Evolutionary conservation across 2,329 filamentous ascomycete genomes (phyloP).

Genomic region (Fusarium fracticaudum): DNA sequence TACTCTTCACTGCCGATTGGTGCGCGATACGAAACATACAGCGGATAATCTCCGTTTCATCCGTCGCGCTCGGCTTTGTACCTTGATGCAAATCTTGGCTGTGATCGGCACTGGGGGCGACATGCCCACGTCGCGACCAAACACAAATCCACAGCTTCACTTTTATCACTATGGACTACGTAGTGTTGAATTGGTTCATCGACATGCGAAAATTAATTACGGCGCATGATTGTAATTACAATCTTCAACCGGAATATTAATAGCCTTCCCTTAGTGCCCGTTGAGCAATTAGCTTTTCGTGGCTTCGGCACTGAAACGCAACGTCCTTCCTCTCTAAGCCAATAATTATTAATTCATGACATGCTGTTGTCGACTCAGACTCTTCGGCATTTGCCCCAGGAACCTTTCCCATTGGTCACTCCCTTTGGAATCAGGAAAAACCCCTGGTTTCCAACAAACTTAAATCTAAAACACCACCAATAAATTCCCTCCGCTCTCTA

Average conservation of each 20-base stretch:
- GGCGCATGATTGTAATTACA: neutral
- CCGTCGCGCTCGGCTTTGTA: neutral
- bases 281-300: neutral
- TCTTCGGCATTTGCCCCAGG: neutral
- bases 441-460: constrained; percentile 11
- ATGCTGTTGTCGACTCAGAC: neutral
- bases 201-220: neutral
- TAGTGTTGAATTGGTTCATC: accelerated
- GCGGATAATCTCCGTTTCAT: neutral
- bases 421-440: neutral
- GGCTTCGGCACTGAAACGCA: neutral
- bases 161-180: too few species aligned
- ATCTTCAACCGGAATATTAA: neutral
- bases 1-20: neutral
- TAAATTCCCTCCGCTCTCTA: neutral
- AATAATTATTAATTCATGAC: neutral
- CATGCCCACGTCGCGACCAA: neutral
- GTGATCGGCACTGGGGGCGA: neutral
- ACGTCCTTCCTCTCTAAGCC: neutral
- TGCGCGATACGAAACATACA: neutral
- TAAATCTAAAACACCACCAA: constrained; percentile 3
- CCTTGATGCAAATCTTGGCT: neutral
- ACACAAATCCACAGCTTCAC: neutral
- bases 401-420: neutral
- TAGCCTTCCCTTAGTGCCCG: neutral